A percentile compares a stretch with the other conserved stretches of the same genome.
phyloP scores from a whole-genome alignment of 2,329 filamentous ascomycete species.

The Aspergillus sp. region DNA sequence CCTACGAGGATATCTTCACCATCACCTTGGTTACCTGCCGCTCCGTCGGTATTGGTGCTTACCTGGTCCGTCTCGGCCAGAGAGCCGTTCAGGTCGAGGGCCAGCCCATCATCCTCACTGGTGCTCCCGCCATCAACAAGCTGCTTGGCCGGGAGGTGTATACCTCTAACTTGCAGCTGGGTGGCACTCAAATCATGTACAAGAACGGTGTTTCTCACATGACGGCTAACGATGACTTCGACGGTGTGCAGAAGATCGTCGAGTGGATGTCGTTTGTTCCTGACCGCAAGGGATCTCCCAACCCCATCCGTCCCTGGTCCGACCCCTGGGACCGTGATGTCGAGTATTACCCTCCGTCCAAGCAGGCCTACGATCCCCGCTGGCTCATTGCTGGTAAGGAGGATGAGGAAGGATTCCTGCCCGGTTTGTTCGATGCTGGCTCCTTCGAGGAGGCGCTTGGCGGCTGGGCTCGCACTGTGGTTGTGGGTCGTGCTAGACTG shows the following conservation, averaged over 20 bases:
- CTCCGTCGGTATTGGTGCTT: conserved; percentile 98
- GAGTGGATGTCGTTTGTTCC: conserved; percentile 98
- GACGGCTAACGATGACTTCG: conserved; percentile 96
- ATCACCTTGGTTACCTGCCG: conserved; percentile 96
- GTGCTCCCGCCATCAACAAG: conserved; percentile 97
- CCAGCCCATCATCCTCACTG: conserved; percentile 97
- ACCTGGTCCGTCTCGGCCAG: conserved; percentile 96
- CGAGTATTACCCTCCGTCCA: conserved; percentile 73
- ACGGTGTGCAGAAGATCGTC: conserved; percentile 95
- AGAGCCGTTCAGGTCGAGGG: conserved; percentile 98
- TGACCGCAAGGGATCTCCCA: conserved; percentile 87
- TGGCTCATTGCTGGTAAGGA: conserved; percentile 90
- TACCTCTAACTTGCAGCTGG: conserved; percentile 97
- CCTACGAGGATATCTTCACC: conserved; percentile 99
- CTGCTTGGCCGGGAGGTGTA: conserved; percentile 96
- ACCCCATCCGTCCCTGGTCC: conserved; percentile 82
- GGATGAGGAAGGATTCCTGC: conserved; percentile 78
- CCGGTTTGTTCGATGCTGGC: conserved; percentile 92
- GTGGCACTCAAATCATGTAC: conserved; percentile 99
- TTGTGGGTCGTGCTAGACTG: conserved; percentile 92
- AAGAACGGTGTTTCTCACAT: conserved; percentile 99
- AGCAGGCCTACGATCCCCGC: conserved; percentile 86
- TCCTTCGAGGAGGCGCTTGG: conserved; percentile 96
- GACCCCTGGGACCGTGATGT: conserved; percentile 94
- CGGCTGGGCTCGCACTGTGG: conserved; percentile 95